Percentiles rank a stretch among this genome's conserved stretches.
Conservation (phyloP, 2,329 filamentous ascomycete genomes). For the Alternaria alternata region DNA sequence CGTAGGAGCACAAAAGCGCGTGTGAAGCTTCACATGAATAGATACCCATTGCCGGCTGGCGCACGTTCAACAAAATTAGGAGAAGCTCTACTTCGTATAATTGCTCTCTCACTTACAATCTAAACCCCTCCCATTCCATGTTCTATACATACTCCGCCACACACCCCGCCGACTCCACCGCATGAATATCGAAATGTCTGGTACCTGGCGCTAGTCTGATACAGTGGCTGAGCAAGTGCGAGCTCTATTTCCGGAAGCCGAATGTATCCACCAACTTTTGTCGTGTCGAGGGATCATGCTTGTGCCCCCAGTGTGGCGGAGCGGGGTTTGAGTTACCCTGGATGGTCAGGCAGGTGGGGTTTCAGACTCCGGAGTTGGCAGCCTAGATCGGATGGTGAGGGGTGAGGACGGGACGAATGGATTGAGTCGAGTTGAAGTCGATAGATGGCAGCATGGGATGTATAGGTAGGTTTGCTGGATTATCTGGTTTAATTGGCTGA, state of each 20-base stretch:
- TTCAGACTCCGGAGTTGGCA: not conserved
- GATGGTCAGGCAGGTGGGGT: slow-evolving; percentile 1
- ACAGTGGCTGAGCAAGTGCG: not conserved
- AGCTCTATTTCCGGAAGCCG: not conserved
- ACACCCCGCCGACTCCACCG: not conserved
- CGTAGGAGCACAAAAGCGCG: too few species aligned
- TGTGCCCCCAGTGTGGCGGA: not conserved
- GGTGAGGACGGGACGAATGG: not conserved
- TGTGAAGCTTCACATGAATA: not conserved
- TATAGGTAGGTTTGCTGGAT: not conserved
- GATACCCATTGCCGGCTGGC: not conserved
- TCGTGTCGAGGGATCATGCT: not conserved
- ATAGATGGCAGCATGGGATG: not conserved
- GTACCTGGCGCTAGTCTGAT: not conserved
- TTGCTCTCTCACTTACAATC: not conserved
- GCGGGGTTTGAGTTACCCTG: not conserved
- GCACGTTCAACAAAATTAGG: not conserved
- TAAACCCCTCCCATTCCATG: not conserved
- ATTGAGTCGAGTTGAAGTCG: not conserved
- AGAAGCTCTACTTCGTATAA: not conserved
- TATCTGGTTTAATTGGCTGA: not conserved
- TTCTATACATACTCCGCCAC: not conserved
- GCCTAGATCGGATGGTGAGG: not conserved
- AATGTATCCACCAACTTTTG: not conserved
- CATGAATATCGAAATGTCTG: not conserved